Base-by-base conservation (phyloP, 371 early-diverging fungal genomes). In the Circinella minor region DNA sequence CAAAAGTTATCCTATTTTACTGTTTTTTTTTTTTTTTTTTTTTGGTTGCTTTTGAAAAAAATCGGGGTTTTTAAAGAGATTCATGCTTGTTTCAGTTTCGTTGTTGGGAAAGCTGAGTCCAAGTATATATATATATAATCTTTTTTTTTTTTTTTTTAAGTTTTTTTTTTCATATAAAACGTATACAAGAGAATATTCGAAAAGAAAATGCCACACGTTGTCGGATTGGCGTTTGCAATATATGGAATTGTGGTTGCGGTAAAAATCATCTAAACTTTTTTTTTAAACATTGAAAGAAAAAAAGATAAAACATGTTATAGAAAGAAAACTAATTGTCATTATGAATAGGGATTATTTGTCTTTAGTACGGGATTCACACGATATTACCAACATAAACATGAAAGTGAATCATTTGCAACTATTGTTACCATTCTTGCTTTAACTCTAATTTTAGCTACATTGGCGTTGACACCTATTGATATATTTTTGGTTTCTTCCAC, bases 401-500 rank as follows among this genome's bases (percentile, higher is more conserved):
- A 90, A 49, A 77, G 83, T 20, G 90, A 90, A 63, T 73, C 79
- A 36, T 84, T 86, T 68, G 87, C 88, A 7, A 85, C 88, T 54
- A 27, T 80, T 8, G 71, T 87, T 51, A 86, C 90, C 34, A 73
- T 87, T 46, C 49, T 86, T 7, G 85, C 80, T 6, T 70, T 91
- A 9, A 82, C 86, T 0, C 69, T 90, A 7, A 77, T 88, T 14
- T 80, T 92, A 46, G 78, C 82, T 0, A 86, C 87, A 0, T 74
- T 90, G 15, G 81, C 86, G 13, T 77, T 92, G 47, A 76, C 90
- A 39, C 90, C 91, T 1, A 79, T 91, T 15, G 92, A 92, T 73
- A 89, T 90, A 51, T 90, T 87, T 72, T 66, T 91, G 47, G 91
- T 91, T 17, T 90, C 92, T 9, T 79, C 85, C 5, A 90, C 89